Evolutionary conservation across 805 yeast genomes (phyloP), one percentile per base, ranked within the genome.

Genomic region (Huiozyma naganishii): DNA sequence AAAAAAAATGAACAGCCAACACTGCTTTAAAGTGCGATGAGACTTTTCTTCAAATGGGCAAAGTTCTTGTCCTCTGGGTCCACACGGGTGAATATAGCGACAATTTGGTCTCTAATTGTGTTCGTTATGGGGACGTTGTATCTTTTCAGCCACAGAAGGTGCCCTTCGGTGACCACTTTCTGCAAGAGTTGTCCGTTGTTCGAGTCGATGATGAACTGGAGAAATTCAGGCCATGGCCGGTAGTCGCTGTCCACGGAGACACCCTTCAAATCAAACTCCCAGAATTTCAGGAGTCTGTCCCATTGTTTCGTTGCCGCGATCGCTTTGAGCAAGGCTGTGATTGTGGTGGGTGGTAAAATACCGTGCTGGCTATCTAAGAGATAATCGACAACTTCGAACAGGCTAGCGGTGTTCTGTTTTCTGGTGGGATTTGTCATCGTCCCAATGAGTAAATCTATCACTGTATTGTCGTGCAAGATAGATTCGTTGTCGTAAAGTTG

Each of bases 181-280:
- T 44, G 39, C 44, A 53, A 45, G 27, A 54, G 13, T n/a, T 33
- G 37, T 10, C 17, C 5, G 41, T 59, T 52, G 12, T 45, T 42
- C 2, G 55, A 48, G 6, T 51, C 45, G 3, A 50, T 48, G 3
- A 58, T 32, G 10, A 50, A 34, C 17, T 47, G 34, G 23, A 61
- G 33, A 12, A 55, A 54, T 8, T 49, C 41, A 6, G 40, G 34
- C 65, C 65, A 61, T 4, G 61, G 60, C 17, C 60, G 49, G 11
- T 39, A 40, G 39, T 56, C 61, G n/a, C 43, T 48, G 3, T 49
- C 51, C 7, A 45, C 48, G 5, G 41, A 37, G 12, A 41, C 11
- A 2, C 36, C 40, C 10, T 42, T 37, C 4, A 50, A 41, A 28
- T 53, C 48, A 6, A 36, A 38, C 33, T 49, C 50, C 65, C 65